These are phyloP conservation scores for Candida wancherniae DNA, from an alignment of 805 yeast species.

Conservation along the genomic window DNA sequence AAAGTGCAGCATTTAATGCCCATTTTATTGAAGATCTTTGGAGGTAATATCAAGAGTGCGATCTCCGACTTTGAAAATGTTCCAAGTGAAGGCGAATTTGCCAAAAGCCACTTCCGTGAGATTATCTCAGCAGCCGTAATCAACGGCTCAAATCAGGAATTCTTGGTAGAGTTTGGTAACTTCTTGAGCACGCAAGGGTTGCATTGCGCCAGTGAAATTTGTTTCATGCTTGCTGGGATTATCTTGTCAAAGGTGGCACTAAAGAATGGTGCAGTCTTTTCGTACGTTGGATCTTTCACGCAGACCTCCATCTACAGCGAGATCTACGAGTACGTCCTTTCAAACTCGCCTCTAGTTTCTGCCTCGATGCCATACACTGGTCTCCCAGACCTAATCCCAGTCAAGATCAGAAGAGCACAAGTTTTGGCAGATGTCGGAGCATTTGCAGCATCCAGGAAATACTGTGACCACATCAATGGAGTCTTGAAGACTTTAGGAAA, in stretches of 20 bases:
- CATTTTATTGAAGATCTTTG: slow-evolving; percentile 54
- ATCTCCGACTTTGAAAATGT: slow-evolving; percentile 45
- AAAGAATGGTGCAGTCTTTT: slow-evolving; percentile 30
- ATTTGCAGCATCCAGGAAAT: slow-evolving; percentile 54
- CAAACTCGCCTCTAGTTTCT: slow-evolving; percentile 17
- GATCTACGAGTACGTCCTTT: slow-evolving; percentile 55
- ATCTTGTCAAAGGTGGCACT: slow-evolving; percentile 32
- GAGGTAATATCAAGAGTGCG: slow-evolving; percentile 55
- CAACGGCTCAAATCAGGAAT: slow-evolving; percentile 34
- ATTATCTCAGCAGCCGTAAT: slow-evolving; percentile 36
- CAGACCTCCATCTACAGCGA: slow-evolving; percentile 51
- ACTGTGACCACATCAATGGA: slow-evolving; percentile 47
- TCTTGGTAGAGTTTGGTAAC: slow-evolving; percentile 48
- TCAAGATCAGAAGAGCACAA: slow-evolving; percentile 65
- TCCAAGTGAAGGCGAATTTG: slow-evolving; percentile 44
- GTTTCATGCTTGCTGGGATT: slow-evolving; percentile 44
- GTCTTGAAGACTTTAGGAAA: slow-evolving; percentile 28
- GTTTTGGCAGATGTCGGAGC: slow-evolving; percentile 65
- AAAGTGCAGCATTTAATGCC: slow-evolving; percentile 46
- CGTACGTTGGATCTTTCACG: slow-evolving; percentile 34
- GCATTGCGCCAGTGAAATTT: slow-evolving; percentile 39
- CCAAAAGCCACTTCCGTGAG: slow-evolving; percentile 48
- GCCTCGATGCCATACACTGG: slow-evolving; percentile 33
- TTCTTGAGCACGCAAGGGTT: slow-evolving; percentile 32
- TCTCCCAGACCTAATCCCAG: slow-evolving; percentile 51